Evolutionary conservation across 1,284 basidiomycete species (phyloP), one percentile per base, ranked within the genome.

Genomic region (Malassezia furfur): DNA sequence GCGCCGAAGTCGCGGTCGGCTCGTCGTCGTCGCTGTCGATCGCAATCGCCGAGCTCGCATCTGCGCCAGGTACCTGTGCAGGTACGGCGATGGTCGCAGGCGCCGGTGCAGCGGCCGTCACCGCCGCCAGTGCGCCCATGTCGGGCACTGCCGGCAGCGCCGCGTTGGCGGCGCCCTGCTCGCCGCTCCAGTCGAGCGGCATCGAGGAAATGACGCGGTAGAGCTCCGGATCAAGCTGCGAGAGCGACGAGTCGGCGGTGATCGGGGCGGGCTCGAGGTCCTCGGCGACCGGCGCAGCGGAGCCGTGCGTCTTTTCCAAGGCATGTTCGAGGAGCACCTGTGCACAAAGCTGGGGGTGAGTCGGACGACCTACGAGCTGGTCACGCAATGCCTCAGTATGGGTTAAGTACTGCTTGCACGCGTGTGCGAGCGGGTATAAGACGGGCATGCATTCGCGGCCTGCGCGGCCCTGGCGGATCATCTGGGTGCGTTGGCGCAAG

Each of bases 11-110:
- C 12, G 31, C 15, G 12, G 34, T 25, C 40, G 50, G 36, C 31
- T 54, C 46, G 21, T 48, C 47, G 19, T 48, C 52, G 31, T 53
- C 51, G 39, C 46, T 54, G 21, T 54, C 52, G 3, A 54, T 37
- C 7, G 34, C 40, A 30, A 54, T 54, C 7, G 52, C 45, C 21
- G 30, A 40, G 5, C 32, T 15, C 7, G 39, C 52, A n/a, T 28
- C 30, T 2, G 38, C 15, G n/a, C 52, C 47, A n/a, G 38, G 15
- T 5, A 44, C 21, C 52, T 28, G 25, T 28, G 38, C 22, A 9
- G 22, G 14, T 40, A 22, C 28, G 11, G 21, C 30, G 2, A 31
- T 9, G 14, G 25, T 25, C 14, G 35, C 21, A 31, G n/a, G 19
- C 19, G 34, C 31, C 10, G 43, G 37, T 38, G 43, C 50, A 14